These are phyloP conservation scores for Cephaloascus fragrans DNA, from an alignment of 805 yeast species.

Conservation along the genomic window DNA sequence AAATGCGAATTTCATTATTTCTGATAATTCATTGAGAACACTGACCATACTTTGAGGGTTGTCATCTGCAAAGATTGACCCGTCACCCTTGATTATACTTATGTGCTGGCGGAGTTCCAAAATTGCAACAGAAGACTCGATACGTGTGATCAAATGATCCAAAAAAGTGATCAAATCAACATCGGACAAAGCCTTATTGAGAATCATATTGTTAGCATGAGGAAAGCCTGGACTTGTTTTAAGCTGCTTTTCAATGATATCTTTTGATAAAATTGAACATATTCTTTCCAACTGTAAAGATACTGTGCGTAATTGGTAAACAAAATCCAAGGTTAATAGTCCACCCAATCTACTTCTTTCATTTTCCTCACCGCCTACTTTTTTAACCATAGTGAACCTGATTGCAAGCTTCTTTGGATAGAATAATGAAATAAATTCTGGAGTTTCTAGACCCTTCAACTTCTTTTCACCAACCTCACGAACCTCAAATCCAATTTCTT, in stretches of 20 bases:
- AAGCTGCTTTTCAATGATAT: not conserved
- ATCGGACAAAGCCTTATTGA: not conserved
- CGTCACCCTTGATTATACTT: not conserved
- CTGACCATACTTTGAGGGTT: not conserved
- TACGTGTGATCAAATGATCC: conserved; percentile 58
- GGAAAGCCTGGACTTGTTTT: not conserved
- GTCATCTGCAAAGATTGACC: not conserved
- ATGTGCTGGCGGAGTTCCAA: conserved; percentile 28
- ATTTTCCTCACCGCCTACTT: conserved; percentile 11
- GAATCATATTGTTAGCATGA: not conserved
- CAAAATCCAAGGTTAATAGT: conserved; percentile 25
- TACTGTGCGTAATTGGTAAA: conserved; percentile 23
- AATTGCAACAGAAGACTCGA: conserved; percentile 48
- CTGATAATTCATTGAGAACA: not conserved
- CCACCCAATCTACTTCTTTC: conserved; percentile 26
- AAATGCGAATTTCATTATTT: not conserved
- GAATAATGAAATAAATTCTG: conserved; percentile 72
- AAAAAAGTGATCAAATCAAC: conserved; percentile 43
- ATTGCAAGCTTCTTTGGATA: conserved; percentile 60
- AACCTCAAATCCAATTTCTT: conserved; percentile 59
- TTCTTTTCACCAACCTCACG: conserved; percentile 77
- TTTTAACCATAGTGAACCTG: conserved; percentile 39
- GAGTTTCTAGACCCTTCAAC: conserved; percentile 89
- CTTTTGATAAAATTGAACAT: conserved; percentile 20
- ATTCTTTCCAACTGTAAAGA: conserved; percentile 26